A percentile compares a stretch with the other conserved stretches of the same genome.
phyloP scores from a whole-genome alignment of 129 eudicot species.

The Tagetes patula region DNA sequence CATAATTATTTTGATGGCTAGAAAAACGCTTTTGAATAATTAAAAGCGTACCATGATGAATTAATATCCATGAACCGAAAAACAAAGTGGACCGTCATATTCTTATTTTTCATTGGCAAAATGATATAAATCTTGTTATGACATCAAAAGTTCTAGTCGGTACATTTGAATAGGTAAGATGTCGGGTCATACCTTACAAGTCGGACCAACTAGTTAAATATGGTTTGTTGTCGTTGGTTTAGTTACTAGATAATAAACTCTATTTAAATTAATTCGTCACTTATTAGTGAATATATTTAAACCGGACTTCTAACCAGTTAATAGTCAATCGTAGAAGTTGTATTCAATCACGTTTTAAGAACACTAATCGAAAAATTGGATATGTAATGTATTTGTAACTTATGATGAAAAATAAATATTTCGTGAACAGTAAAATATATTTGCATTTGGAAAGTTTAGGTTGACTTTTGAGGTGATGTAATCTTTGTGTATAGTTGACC shows the following conservation, averaged over 20 bases:
- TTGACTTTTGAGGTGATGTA: conserved; percentile 21
- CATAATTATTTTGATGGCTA: conserved; percentile 1
- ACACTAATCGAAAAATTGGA: too few relatives aligned
- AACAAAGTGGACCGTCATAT: neutral
- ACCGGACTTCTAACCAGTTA: too few relatives aligned
- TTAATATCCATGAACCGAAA: neutral
- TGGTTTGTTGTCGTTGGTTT: neutral
- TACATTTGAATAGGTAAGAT: neutral
- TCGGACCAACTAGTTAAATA: neutral
- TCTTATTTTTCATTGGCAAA: neutral
- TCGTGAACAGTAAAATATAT: neutral
- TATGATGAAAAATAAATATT: neutral
- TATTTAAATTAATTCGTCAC: too few relatives aligned
- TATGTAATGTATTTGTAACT: neutral
- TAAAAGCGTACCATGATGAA: neutral
- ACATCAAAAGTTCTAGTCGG: neutral
- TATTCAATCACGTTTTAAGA: too few relatives aligned
- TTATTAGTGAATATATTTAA: neutral
- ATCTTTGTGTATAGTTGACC: conserved; percentile 24
- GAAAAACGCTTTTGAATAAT: neutral
- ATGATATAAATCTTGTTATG: neutral
- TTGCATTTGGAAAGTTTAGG: neutral
- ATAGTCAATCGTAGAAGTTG: too few relatives aligned
- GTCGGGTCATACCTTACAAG: neutral
- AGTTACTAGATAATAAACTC: neutral